Evolutionary conservation across 176 grass and related monocot species (phyloP), one percentile per base, ranked within the genome.

Genomic region (Zoysia japonica): DNA sequence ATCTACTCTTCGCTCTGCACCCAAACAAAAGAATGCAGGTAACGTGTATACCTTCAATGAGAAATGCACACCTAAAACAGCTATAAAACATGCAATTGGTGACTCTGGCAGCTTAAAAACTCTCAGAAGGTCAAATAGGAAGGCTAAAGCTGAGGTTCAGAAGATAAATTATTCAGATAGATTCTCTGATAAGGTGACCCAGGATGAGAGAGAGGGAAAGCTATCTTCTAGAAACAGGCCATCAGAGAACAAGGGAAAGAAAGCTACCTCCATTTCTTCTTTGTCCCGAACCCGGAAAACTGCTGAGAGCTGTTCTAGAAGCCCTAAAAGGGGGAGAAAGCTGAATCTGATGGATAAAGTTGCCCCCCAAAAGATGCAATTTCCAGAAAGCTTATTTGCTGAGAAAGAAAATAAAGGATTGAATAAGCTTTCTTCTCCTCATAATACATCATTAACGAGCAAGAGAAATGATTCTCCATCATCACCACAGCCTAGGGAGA

Each of bases 41-140:
- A 88, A 84, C 73, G 89, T 84, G 47, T 82, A 91, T 91, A 45
- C 70, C 59, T 89, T 94, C 62, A 67, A 89, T 78, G 88, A 52
- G 39, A 87, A 91, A 79, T 36, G 67, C 63, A 84, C 84, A 67
- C 57, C 76, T 66, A 69, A 66, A 81, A 85, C 42, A 28, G 79
- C 71, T 40, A 84, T 47, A 55, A 82, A 72, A 67, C 40, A 81
- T 81, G 69, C 76, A 81, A 80, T 43, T 77, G 65, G 64, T 76
- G 75, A 75, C 35, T 86, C 90, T 76, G 68, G 49, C 42, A 76
- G 72, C 61, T 76, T 70, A 37, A 92, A 76, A 86, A 79, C 79
- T 77, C 76, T 78, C 48, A 93, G 82, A 47, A 87, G 76, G 71
- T 85, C 61, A 3, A 77, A 62, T 69, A 89, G 82, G 72, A 93